Base-by-base conservation (phyloP, 331 rosid genomes). In the Prunus yedoensis region DNA sequence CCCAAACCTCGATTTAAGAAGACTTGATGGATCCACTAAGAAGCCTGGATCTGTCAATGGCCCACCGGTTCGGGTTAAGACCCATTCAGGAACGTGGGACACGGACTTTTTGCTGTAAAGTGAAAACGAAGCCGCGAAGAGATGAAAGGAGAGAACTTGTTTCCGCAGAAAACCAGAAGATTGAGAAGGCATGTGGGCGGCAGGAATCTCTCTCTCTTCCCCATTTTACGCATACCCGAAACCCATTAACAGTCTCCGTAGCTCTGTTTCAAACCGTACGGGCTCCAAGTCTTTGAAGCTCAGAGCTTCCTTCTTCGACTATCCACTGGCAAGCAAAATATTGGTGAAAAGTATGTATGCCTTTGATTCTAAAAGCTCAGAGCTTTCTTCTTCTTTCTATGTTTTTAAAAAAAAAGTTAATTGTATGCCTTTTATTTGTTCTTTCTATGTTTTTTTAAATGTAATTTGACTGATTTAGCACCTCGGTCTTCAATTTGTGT, bases 281-380 rank as follows among this genome's bases (percentile, higher is more conserved):
- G 21, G 16, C 10, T 23, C 73, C 79, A 78, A 46, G 71, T 64
- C 84, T 62, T 67, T 81, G 35, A 88, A 68, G 20, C 78, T 90
- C 77, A 77, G 79, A 83, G 85, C 91, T 32, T 92, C 90, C 78
- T 78, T 84, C 85, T 89, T 77, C 35, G 87, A 85, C 25, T 88
- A 79, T 66, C 93, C 98, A 2, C 98, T 90, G 60, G 98, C 91
- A 18, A 89, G 95, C 91, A 89, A 87, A 90, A 74, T 93, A 66
- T 53, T 89, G 71, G 85, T 90, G 47, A 81, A 57, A 85, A 93
- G 96, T 90, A 89, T 74, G 62, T 5, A 9, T 10, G 11, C 5
- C 10, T 20, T n/a, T 10, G 6, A 11, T 3, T 49, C 18, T 13
- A 38, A 38, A 38, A 38, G 43, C 43, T 38, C 43, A 6, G 43